These are phyloP conservation scores for Apiotrichum sp. DNA, from an alignment of 1,284 basidiomycete genomes.

Conservation along the genomic window DNA sequence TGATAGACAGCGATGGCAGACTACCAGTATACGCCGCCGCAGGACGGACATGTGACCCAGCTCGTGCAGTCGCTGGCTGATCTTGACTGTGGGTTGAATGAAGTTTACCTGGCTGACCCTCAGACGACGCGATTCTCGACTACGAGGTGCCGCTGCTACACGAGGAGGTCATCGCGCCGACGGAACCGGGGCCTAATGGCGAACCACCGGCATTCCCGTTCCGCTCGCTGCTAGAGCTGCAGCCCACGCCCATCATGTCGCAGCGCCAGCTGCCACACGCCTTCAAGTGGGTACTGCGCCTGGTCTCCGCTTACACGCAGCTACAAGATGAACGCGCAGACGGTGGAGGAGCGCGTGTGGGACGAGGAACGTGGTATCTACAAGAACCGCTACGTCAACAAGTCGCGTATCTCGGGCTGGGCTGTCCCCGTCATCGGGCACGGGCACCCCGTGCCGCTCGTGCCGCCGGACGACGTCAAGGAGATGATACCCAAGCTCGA, in stretches of 20 bases:
- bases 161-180: constrained; percentile 53
- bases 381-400: constrained; percentile 31
- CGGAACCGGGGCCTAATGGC: constrained; percentile 16
- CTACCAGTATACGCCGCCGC: constrained; percentile 74
- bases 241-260: constrained; percentile 36
- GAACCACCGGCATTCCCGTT: constrained; percentile 11
- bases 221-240: constrained; percentile 32
- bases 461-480: constrained; percentile 53
- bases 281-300: constrained; percentile 20
- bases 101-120: not conserved
- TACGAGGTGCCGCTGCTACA: constrained; percentile 63
- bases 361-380: constrained; percentile 30
- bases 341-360: constrained; percentile 25
- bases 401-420: constrained; percentile 20
- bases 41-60: constrained; percentile 61
- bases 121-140: constrained; percentile 65
- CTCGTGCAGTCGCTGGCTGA: constrained; percentile 65
- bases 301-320: constrained; percentile 10
- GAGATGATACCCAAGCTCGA: constrained; percentile 52
- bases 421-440: constrained; percentile 25
- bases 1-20: constrained; percentile 75
- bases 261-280: constrained; percentile 25
- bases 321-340: constrained; percentile 21
- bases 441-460: constrained; percentile 53
- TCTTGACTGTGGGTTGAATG: constrained; percentile 61